Evolutionary conservation across 257 asterid species (phyloP).

Genomic region (Capsicum chinense): DNA sequence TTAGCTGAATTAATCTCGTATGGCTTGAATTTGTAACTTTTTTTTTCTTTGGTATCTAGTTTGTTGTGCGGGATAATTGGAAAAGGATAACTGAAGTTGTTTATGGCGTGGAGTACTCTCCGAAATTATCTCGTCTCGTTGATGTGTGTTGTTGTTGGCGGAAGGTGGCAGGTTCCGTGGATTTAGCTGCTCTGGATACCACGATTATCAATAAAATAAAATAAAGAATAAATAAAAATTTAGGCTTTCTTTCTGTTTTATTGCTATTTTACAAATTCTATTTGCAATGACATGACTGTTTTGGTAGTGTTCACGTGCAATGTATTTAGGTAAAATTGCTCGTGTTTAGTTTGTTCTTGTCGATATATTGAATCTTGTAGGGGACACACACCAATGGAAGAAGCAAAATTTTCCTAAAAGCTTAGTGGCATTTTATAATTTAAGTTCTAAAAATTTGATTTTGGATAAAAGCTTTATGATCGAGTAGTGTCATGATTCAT

Average conservation of each 20-base stretch:
- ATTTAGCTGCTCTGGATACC: no score
- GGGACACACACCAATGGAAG: not conserved
- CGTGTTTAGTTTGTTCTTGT: not conserved
- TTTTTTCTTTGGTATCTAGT: not conserved
- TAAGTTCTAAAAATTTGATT: not conserved
- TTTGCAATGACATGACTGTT: not conserved
- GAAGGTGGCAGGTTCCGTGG: no score
- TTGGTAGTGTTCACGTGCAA: not conserved
- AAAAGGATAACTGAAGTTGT: not conserved
- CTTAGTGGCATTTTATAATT: slow-evolving; percentile 1
- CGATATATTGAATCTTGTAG: not conserved
- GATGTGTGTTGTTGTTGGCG: no score
- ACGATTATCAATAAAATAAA: no score
- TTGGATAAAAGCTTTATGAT: not conserved
- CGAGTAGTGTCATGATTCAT: not conserved
- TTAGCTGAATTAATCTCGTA: slow-evolving; percentile 10
- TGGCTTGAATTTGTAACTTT: not conserved
- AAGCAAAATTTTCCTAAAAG: not conserved
- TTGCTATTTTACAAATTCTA: not conserved
- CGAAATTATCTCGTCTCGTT: not conserved
- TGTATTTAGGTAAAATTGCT: not conserved
- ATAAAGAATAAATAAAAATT: not conserved
- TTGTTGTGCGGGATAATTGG: not conserved
- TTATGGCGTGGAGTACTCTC: not conserved
- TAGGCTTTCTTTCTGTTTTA: not conserved